Evolutionary conservation across 2,329 filamentous ascomycete species (phyloP), one percentile per base, ranked within the genome.

Genomic region (Aspergillus arachidicola): DNA sequence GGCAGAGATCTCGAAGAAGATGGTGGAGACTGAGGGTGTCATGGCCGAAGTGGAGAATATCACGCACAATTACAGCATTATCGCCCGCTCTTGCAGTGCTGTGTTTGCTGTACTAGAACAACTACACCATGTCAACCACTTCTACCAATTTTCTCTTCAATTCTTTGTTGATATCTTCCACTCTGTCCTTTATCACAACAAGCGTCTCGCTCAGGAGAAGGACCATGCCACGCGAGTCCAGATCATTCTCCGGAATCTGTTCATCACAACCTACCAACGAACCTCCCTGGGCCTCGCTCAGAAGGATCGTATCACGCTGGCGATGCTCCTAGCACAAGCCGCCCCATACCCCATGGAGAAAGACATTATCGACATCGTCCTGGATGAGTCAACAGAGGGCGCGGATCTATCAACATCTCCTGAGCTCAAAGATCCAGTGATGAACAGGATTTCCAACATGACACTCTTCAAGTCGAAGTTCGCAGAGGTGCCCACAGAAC

Each of bases 151-250:
- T 84, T 99, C 95, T 43, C 85, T 99, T 64, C 94, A 97, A 78
- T 99, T 97, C 81, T 99, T 99, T 81, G 87, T 97, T 60, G 92
- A 97, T 76, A 99, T 99, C 71, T 99, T 99, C 86, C 92, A 96
- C 75, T 88, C 91, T 6, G 95, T 99, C 9, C 85, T 99, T 45
- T 91, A 91, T 70, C 86, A 88, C 63, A 96, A 96, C 78, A 89
- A 90, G 72, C 88, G 88, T 64, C 83, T 95, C 58, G 85, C 86
- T 23, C 85, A 83, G 63, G 88, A 91, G 77, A 89, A 86, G 36
- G 90, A 95, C 67, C 87, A 96, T 79, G 89, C 92, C 68, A 84
- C 84, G 16, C 91, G 95, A 41, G 90, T 95, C 57, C 92, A 97
- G 74, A 88, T 94, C 59, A 99, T 99, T 69, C 88, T 99, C 71